Evolutionary conservation across 352 stramenopile genomes (phyloP), one percentile per base, ranked within the genome.

Genomic region (Pseudoperonospora humuli): DNA sequence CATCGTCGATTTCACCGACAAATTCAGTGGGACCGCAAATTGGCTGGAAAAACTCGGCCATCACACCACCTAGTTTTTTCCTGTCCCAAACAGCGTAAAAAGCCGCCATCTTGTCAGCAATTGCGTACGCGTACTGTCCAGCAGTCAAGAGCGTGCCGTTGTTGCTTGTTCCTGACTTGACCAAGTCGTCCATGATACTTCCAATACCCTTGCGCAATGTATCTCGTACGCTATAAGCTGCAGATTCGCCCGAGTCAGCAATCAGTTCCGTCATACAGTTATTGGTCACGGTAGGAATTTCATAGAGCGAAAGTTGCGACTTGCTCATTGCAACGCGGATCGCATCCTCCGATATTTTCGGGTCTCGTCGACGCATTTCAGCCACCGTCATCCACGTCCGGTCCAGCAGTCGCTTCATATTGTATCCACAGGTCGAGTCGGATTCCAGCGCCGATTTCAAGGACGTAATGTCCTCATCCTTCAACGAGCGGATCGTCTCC

Each of bases 11-110:
- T 9, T 72, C 53, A 23, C 67, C 64, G 15, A 78, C 37, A 33
- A 62, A 77, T 11, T 61, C 40, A 5, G 70, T 77, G 10, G 67
- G 64, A 2, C 63, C 65, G 33, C 70, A 79, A 51, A 80, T 69
- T 7, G 67, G 64, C 52, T 83, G 67, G 8, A 83, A 57, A 19
- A 65, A 79, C 24, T 77, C 62, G 23, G 64, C 57, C 8, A 67
- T 56, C 25, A 67, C 55, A 18, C 45, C 38, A n/a, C 58, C 62
- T 23, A 79, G 36, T n/a, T 70, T 70, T 23, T 56, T 74, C 11
- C 46, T 55, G 13, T 79, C 67, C 45, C 67, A 80, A 18, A 70
- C 43, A 26, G 65, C 50, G 42, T 78, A 67, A 21, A 62, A 69
- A 1, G 62, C 60, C 9, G 69, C 57, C 13, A 50, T 57, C 26